Conservation (phyloP, 208 protist species). For the Trypanosoma congolense region DNA sequence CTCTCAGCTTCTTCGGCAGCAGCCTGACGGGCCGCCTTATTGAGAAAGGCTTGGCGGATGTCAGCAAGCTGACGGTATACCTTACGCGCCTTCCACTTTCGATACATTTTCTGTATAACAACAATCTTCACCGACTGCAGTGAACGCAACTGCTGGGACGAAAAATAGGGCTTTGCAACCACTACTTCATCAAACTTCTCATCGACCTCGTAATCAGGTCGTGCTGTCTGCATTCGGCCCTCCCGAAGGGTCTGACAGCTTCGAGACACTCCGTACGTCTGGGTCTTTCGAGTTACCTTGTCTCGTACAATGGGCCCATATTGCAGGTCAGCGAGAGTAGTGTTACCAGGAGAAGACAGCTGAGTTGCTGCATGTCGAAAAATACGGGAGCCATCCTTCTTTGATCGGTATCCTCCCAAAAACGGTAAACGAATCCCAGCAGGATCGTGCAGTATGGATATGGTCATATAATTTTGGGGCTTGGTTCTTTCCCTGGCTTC, state of each 20-base stretch:
- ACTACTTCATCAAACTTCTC: constrained; percentile 61
- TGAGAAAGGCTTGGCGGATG: constrained; percentile 50
- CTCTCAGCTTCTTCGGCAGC: constrained; percentile 60
- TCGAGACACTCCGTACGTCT: constrained; percentile 86
- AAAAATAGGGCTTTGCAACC: constrained; percentile 85
- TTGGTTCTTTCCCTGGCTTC: constrained; percentile 19
- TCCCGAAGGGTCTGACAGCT: constrained; percentile 90
- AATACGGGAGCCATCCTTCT: constrained; percentile 46
- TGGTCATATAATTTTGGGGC: constrained; percentile 14
- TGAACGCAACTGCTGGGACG: constrained; percentile 46
- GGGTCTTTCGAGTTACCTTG: constrained; percentile 78
- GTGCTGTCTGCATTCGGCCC: constrained; percentile 87
- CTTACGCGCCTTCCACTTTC: constrained; percentile 90
- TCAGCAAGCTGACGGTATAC: constrained; percentile 54
- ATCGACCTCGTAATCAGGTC: constrained; percentile 61
- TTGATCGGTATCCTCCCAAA: constrained; percentile 90
- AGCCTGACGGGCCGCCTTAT: constrained; percentile 45
- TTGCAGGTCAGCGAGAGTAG: constrained; percentile 37
- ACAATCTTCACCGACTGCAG: constrained; percentile 79
- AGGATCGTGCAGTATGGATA: constrained; percentile 40
- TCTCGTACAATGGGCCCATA: constrained; percentile 56
- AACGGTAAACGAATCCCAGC: constrained; percentile 64
- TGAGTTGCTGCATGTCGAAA: constrained; percentile 91
- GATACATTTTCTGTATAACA: constrained; percentile 89
- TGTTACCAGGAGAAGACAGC: constrained; percentile 50